Conservation (phyloP, 768 basidiomycete genomes). For the Boletus coccyginus region DNA sequence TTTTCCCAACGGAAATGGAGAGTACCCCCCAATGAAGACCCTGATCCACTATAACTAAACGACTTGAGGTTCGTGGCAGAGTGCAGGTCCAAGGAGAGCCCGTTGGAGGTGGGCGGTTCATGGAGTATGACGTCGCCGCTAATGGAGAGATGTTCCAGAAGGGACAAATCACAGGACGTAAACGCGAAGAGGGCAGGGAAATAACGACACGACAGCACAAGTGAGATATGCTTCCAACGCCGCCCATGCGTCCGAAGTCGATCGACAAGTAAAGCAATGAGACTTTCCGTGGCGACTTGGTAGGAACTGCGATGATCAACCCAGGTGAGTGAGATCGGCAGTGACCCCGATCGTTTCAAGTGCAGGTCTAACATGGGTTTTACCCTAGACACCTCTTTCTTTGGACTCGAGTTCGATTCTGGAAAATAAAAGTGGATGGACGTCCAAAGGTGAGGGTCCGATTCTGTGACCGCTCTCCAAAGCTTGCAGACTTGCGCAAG, state of each 20-base stretch:
- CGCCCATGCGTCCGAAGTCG: slow-evolving; percentile 11
- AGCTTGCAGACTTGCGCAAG: slow-evolving; percentile 20
- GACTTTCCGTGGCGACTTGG: slow-evolving; percentile 1
- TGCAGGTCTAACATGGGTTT: slow-evolving; percentile 2
- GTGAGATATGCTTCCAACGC: slow-evolving; percentile 18
- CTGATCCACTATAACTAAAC: slow-evolving; percentile 13
- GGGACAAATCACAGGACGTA: slow-evolving; percentile 12
- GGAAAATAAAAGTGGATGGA: slow-evolving; percentile 18
- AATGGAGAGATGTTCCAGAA: slow-evolving; percentile 14
- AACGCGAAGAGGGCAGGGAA: slow-evolving; percentile 17
- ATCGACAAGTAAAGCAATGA: slow-evolving; percentile 12
- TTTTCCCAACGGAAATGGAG: too few relatives aligned
- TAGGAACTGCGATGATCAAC: slow-evolving; percentile 18
- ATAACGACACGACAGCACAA: slow-evolving; percentile 10
- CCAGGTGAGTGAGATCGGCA: slow-evolving; percentile 20
- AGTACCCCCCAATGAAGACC: too few relatives aligned
- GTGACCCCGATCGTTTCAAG: slow-evolving; percentile 10
- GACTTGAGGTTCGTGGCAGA: slow-evolving; percentile 14
- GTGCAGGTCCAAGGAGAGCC: too few relatives aligned
- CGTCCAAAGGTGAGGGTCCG: slow-evolving; percentile 21
- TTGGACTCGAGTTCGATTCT: not conserved
- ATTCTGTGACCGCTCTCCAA: slow-evolving; percentile 17
- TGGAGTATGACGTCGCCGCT: not conserved
- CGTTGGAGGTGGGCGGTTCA: too few relatives aligned
- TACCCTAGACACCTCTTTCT: slow-evolving; percentile 4